Conservation (phyloP, 2,329 filamentous ascomycete genomes). For the Berkeleyomyces basicola region DNA sequence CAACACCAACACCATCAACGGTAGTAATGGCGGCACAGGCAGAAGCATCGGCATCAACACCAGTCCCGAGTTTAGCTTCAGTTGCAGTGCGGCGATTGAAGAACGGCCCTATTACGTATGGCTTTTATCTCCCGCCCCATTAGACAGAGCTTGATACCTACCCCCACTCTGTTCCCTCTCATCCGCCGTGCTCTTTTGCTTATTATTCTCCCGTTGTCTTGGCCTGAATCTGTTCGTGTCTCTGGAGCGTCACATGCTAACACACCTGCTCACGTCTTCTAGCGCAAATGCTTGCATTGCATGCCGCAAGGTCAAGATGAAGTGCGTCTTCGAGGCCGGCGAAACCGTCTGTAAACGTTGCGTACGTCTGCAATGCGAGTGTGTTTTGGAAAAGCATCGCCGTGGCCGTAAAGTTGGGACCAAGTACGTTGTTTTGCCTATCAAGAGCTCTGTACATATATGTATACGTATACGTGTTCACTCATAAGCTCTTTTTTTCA, state of each 20-base stretch:
- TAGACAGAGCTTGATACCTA: not conserved
- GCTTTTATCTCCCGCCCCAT: not conserved
- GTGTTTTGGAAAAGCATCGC: conserved; percentile 24
- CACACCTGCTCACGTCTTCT: not conserved
- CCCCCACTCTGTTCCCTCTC: not conserved
- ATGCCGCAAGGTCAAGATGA: conserved; percentile 26
- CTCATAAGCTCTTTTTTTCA: not conserved
- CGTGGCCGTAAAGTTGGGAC: conserved; percentile 25
- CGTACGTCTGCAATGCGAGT: conserved; percentile 22
- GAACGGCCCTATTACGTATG: conserved; percentile 14
- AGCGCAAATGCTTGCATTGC: conserved; percentile 21
- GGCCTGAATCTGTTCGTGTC: not conserved
- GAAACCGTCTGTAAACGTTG: conserved; percentile 23
- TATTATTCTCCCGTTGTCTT: not conserved
- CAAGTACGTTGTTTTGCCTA: conserved; percentile 16
- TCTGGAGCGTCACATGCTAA: not conserved
- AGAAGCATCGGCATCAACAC: not conserved
- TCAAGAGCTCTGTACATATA: not conserved
- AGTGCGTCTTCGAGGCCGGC: conserved; percentile 18
- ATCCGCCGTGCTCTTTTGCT: not conserved
- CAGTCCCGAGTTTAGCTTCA: not conserved
- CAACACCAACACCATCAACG: not conserved
- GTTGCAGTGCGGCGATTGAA: conserved; percentile 8
- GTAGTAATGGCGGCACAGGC: too few species aligned
- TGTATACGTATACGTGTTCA: not conserved